Percentiles rank a stretch among this genome's conserved stretches.
phyloP scores from a whole-genome alignment of 192 early-diverging fungal species.

The Backusella psychrophila region DNA sequence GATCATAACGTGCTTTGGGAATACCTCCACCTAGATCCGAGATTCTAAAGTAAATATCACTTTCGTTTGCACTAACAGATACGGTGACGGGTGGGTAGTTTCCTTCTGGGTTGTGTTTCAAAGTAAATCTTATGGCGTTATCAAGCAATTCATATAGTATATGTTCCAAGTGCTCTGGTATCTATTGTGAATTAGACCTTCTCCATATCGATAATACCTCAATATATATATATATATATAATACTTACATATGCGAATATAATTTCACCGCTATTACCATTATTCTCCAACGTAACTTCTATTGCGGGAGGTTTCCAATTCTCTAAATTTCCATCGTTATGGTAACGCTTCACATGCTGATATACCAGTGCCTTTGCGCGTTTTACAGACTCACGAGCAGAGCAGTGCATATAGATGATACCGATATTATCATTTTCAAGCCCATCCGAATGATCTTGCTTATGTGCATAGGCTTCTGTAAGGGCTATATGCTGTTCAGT shows the following conservation, averaged over 20 bases:
- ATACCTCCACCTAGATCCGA: conserved; percentile 96
- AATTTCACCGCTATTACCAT: conserved; percentile 7
- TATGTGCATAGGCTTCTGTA: conserved; percentile 56
- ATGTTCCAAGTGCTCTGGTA: conserved; percentile 91
- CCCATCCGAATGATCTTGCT: conserved; percentile 35
- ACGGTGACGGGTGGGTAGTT: conserved; percentile 74
- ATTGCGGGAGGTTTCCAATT: not conserved
- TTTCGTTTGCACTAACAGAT: conserved; percentile 74
- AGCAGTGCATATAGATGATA: conserved; percentile 67
- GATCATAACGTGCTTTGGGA: conserved; percentile 49
- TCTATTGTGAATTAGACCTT: not conserved
- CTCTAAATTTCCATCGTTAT: not conserved
- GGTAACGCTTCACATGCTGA: not conserved
- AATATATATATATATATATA: not conserved
- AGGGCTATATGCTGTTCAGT: conserved; percentile 92
- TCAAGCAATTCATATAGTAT: conserved; percentile 90
- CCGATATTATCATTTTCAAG: conserved; percentile 61
- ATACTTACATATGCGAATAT: conserved; percentile 27
- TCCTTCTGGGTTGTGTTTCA: conserved; percentile 47
- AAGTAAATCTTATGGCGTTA: conserved; percentile 78
- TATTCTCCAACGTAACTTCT: not conserved
- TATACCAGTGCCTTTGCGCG: conserved; percentile 16
- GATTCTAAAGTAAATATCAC: conserved; percentile 83
- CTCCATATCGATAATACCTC: not conserved
- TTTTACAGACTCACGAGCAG: conserved; percentile 49